Percentiles rank a stretch among this genome's conserved stretches.
phyloP scores from a whole-genome alignment of 345 rosid genomes.

The Gossypium stocksii region DNA sequence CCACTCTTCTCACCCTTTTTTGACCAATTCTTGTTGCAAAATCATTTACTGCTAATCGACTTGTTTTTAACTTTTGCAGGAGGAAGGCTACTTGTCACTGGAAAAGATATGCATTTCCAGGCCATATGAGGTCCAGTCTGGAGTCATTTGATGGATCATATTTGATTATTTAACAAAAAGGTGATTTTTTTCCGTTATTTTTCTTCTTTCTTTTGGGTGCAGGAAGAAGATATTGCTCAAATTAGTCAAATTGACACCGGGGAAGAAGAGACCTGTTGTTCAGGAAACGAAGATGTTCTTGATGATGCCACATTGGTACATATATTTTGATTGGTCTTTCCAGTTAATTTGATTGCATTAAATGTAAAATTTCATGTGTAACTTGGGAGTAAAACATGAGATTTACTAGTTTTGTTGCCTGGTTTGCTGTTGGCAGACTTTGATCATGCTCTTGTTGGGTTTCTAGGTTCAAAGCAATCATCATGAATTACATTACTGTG shows the following conservation, averaged over 20 bases:
- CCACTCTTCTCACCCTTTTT: conserved; percentile 5
- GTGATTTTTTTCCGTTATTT: neutral
- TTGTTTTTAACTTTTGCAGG: conserved; percentile 22
- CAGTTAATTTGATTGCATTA: neutral
- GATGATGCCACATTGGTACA: conserved; percentile 64
- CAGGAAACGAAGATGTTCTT: conserved; percentile 30
- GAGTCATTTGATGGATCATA: neutral
- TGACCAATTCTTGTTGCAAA: neutral
- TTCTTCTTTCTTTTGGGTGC: neutral
- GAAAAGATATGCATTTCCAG: conserved; percentile 43
- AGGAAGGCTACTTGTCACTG: conserved; percentile 57
- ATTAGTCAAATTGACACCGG: conserved; percentile 11
- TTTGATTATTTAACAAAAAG: neutral
- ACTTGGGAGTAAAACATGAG: neutral
- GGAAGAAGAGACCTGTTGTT: conserved; percentile 27
- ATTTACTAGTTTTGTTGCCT: neutral
- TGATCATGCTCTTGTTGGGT: conserved; percentile 13
- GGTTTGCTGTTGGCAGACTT: neutral
- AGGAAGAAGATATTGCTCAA: conserved; percentile 27
- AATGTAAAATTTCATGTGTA: neutral
- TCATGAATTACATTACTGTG: conserved; percentile 53
- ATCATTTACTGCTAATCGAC: neutral
- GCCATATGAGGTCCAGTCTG: conserved; percentile 36
- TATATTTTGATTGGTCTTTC: conserved; percentile 4
- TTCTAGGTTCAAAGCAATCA: conserved; percentile 40